Percentiles rank a stretch among this genome's conserved stretches.
phyloP scores from a whole-genome alignment of 148 eudicot species.

The Cornus controversa region DNA sequence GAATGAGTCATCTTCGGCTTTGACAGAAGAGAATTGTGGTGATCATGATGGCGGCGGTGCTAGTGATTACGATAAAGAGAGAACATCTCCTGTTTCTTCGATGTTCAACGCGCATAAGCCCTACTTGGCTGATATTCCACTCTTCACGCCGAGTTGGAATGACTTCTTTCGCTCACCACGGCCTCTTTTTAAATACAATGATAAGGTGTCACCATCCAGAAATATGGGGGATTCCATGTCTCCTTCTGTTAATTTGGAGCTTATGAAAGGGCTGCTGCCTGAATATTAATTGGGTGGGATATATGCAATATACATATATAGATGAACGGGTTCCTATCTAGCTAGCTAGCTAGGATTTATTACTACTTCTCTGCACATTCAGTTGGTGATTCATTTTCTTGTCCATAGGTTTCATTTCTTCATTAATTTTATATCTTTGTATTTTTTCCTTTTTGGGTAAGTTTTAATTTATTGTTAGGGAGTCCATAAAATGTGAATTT shows the following conservation, averaged over 20 bases:
- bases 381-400: not conserved
- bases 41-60: not conserved
- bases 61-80: too few species aligned
- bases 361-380: not conserved
- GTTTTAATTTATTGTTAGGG: too few species aligned
- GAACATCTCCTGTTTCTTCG: slow-evolving; percentile 14
- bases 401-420: not conserved
- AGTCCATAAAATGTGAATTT: too few species aligned
- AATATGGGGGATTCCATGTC: slow-evolving; percentile 2
- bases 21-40: not conserved
- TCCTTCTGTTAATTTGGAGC: too few species aligned
- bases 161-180: slow-evolving; percentile 22
- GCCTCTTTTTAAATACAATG: slow-evolving; percentile 5
- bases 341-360: not conserved
- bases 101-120: not conserved
- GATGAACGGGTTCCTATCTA: too few species aligned
- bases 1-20: slow-evolving; percentile 7
- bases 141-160: slow-evolving; percentile 29
- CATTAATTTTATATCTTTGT: too few species aligned
- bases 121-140: slow-evolving; percentile 28
- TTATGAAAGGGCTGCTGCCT: slow-evolving; percentile 8
- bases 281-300: too few species aligned
- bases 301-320: too few species aligned
- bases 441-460: too few species aligned
- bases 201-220: not conserved